Evolutionary conservation across 1,284 basidiomycete genomes (phyloP), one percentile per base, ranked within the genome.

Genomic region (Ceratobasidium sp.): DNA sequence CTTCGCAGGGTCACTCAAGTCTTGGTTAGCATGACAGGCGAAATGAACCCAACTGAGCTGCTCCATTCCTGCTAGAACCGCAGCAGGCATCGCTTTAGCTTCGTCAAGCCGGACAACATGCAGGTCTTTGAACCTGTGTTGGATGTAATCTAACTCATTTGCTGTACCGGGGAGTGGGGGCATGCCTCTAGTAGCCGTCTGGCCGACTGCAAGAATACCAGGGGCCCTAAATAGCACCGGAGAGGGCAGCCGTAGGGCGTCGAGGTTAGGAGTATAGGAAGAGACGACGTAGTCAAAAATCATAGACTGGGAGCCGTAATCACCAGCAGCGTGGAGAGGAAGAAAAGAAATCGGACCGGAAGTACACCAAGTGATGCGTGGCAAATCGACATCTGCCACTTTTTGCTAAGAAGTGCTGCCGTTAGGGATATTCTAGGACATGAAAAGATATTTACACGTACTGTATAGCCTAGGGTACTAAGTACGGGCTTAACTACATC

Each of bases 351-450:
- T 78, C 4, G 65, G 53, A 0, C 81, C 81, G 0, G 83, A 84
- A 1, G 84, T 84, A 69, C 84, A 86, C 85, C 86, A 87, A 84
- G 85, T 86, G 19, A 87, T 79, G 11, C 82, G 82, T 1, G 83
- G 81, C 19, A 81, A 77, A 19, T 59, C 9, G 1, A 22, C 27
- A 6, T 31, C 63, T 0, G 73, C 64, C 4, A 76, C 63, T 17
- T 48, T 66, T 4, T 80, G 65, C 4, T 64, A 27, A 5, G 27
- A 19, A 5, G 11, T 3, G 19, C 2, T 17, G 48, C 44, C 33
- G 19, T 27, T n/a, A n/a, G n/a, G n/a, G n/a, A n/a, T n/a, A n/a
- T n/a, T n/a, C n/a, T n/a, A n/a, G n/a, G n/a, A n/a, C n/a, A n/a
- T n/a, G n/a, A n/a, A n/a, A n/a, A n/a, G n/a, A n/a, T n/a, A n/a